These are phyloP conservation scores for Takashimella tepidaria DNA, from an alignment of 1,284 basidiomycete species.

Conservation along the genomic window DNA sequence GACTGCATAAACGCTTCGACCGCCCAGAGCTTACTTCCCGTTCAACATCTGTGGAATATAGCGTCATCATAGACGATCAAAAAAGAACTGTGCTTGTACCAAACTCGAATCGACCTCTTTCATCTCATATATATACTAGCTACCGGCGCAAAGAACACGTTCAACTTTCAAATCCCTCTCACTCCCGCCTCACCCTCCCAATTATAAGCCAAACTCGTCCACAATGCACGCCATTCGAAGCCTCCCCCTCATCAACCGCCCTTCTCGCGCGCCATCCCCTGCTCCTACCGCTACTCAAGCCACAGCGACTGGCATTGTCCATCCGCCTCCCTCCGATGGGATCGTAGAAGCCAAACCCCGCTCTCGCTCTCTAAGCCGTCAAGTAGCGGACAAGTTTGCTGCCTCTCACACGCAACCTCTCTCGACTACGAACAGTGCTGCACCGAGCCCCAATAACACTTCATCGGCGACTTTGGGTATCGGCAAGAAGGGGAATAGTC, in stretches of 20 bases:
- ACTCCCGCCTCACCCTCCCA: no score
- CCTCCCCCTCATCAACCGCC: conserved; percentile 47
- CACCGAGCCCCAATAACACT: conserved; percentile 8
- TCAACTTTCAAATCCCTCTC: no score
- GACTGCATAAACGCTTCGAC: no score
- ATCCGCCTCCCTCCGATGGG: conserved; percentile 10
- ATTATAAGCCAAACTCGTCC: no score
- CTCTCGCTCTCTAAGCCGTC: conserved; percentile 29
- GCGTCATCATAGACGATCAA: no score
- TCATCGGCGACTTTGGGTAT: conserved; percentile 28
- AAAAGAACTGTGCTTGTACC: no score
- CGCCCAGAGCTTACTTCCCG: no score
- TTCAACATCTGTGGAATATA: no score
- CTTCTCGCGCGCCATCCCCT: conserved; percentile 45
- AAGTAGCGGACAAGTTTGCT: conserved; percentile 32
- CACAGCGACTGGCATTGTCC: conserved; percentile 20
- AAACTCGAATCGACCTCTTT: no score
- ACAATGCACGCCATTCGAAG: conserved; percentile 48
- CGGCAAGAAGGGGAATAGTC: conserved; percentile 12
- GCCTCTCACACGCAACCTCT: conserved; percentile 1
- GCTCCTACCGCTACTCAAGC: conserved; percentile 34
- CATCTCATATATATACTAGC: no score
- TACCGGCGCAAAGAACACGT: no score
- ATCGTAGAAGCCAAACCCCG: conserved; percentile 17
- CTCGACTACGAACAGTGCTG: neutral